Percentiles rank a stretch among this genome's conserved stretches.
Conservation (phyloP, 1,284 basidiomycete genomes). For the Apiotrichum akiyoshidainum region DNA sequence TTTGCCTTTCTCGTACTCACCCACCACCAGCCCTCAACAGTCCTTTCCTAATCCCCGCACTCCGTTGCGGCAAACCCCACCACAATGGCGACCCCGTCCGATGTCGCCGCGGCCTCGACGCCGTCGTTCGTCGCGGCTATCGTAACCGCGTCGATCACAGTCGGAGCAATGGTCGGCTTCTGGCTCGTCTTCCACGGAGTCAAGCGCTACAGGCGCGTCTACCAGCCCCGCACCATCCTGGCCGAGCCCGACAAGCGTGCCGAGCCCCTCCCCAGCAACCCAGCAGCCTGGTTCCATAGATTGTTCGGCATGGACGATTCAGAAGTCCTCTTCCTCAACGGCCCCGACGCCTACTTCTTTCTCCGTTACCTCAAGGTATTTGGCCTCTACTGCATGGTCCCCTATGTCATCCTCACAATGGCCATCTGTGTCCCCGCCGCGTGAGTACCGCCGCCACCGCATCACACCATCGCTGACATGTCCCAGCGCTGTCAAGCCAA, state of each 20-base stretch:
- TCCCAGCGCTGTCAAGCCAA: slow-evolving; percentile 24
- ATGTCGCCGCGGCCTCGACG: slow-evolving; percentile 28
- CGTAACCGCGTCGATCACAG: slow-evolving; percentile 40
- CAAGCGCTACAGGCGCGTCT: slow-evolving; percentile 38
- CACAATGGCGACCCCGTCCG: neutral
- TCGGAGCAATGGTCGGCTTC: slow-evolving; percentile 35
- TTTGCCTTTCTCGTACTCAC: too few relatives aligned
- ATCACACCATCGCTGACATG: neutral
- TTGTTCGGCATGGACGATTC: slow-evolving; percentile 39
- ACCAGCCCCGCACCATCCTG: slow-evolving; percentile 41
- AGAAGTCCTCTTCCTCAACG: slow-evolving; percentile 61
- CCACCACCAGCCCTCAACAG: too few relatives aligned
- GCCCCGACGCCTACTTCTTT: slow-evolving; percentile 91
- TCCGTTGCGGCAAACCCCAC: neutral
- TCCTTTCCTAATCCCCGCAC: too few relatives aligned
- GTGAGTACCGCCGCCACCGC: too few relatives aligned
- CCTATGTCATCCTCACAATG: slow-evolving; percentile 63
- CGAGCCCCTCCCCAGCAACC: slow-evolving; percentile 23
- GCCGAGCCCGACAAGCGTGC: slow-evolving; percentile 39
- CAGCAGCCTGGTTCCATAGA: slow-evolving; percentile 38
- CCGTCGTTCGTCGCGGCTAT: slow-evolving; percentile 46
- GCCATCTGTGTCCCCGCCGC: slow-evolving; percentile 50
- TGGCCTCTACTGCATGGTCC: slow-evolving; percentile 66
- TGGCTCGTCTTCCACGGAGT: slow-evolving; percentile 39
- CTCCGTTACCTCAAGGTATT: slow-evolving; percentile 63